These are phyloP conservation scores for Ceratonia siliqua DNA, from an alignment of 306 rosid species.

Conservation along the genomic window DNA sequence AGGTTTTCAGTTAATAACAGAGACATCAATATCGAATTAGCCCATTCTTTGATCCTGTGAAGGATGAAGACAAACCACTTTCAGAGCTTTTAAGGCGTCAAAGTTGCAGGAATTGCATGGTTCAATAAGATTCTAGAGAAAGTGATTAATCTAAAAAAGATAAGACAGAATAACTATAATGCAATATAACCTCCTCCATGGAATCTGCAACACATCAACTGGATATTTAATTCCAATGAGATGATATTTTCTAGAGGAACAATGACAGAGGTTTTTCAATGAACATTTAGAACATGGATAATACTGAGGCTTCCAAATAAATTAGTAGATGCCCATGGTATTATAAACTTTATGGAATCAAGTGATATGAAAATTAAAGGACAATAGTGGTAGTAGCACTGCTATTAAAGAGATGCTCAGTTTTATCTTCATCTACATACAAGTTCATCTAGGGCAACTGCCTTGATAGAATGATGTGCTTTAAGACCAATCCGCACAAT, in stretches of 20 bases:
- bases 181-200: conserved; percentile 21
- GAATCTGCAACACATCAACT: conserved; percentile 16
- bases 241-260: not conserved
- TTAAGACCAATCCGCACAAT: conserved; percentile 88
- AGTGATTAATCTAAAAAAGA: not conserved
- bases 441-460: conserved; percentile 79
- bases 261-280: conserved; percentile 19
- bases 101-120: not conserved
- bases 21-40: not conserved
- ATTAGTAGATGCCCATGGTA: conserved; percentile 1
- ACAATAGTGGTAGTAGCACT: conserved; percentile 6
- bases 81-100: conserved; percentile 1
- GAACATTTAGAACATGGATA: conserved; percentile 8
- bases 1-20: not conserved
- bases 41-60: not conserved
- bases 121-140: not conserved
- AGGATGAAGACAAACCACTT: not conserved
- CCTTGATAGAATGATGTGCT: conserved; percentile 86
- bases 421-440: conserved; percentile 52
- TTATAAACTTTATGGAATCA: conserved; percentile 25
- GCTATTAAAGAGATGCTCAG: conserved; percentile 22
- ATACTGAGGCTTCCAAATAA: conserved; percentile 14
- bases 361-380: conserved; percentile 22
- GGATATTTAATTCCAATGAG: not conserved
- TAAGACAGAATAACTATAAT: not conserved